These are phyloP conservation scores for Geranium incanum DNA, from an alignment of 441 rosid species.

Conservation along the genomic window DNA sequence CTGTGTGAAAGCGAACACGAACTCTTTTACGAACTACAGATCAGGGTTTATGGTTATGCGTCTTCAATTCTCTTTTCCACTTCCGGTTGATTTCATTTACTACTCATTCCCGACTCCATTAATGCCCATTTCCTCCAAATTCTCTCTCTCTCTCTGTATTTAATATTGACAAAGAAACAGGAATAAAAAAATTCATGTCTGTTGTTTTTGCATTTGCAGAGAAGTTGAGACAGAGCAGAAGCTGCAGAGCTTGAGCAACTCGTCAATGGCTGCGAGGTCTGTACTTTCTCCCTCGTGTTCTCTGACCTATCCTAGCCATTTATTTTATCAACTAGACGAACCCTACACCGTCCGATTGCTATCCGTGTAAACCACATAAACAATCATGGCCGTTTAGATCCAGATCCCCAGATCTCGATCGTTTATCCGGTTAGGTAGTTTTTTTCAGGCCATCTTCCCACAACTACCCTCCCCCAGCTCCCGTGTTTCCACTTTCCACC, in stretches of 20 bases:
- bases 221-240: constrained; percentile 41
- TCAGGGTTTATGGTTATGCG: neutral
- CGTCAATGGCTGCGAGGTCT: constrained; percentile 70
- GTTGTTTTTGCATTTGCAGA: constrained; percentile 26
- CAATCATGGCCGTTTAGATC: constrained; percentile 49
- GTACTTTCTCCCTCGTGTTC: neutral
- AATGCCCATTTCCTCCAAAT: neutral
- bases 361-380: constrained; percentile 20
- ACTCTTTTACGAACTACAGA: neutral
- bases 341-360: constrained; percentile 26
- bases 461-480: neutral
- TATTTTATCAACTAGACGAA: neutral
- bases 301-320: constrained; percentile 37
- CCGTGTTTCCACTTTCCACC: neutral
- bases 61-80: neutral
- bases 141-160: neutral
- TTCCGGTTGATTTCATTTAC: neutral
- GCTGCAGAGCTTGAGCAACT: constrained; percentile 44
- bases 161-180: neutral
- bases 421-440: constrained; percentile 46
- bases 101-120: neutral
- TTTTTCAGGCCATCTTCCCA: neutral
- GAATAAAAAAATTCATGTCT: neutral
- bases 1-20: neutral
- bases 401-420: constrained; percentile 57